Conservation (phyloP, 2,329 filamentous ascomycete genomes). For the Claviceps citrina region DNA sequence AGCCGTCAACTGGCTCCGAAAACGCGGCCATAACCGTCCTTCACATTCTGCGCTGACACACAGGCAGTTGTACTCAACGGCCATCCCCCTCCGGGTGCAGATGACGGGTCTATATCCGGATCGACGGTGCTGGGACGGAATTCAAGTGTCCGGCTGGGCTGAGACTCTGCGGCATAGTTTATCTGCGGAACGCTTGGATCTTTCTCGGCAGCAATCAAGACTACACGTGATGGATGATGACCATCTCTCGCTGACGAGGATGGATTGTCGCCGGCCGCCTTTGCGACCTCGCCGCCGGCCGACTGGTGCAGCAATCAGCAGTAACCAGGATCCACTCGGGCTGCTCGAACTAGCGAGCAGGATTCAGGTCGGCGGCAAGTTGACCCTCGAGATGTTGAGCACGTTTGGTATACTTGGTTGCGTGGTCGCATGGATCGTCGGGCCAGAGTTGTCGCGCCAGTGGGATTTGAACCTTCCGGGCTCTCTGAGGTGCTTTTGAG, state of each 20-base stretch:
- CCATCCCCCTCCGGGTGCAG: too few species aligned
- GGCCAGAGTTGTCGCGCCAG: slow-evolving; percentile 10
- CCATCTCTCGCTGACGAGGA: slow-evolving; percentile 7
- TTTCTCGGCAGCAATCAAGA: slow-evolving; percentile 3
- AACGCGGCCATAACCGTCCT: slow-evolving; percentile 7
- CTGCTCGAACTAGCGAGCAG: slow-evolving; percentile 54
- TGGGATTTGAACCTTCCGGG: slow-evolving; percentile 6
- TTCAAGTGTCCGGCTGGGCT: slow-evolving; percentile 24
- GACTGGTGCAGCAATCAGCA: background rate
- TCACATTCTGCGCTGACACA: slow-evolving; percentile 5
- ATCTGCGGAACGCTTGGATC: slow-evolving; percentile 16
- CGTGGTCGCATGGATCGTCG: slow-evolving; percentile 45
- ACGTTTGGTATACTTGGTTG: slow-evolving; percentile 61
- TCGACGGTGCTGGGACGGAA: slow-evolving; percentile 15
- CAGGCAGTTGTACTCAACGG: background rate
- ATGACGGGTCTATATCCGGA: background rate
- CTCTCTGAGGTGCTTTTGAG: background rate
- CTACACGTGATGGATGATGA: background rate
- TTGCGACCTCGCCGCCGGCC: background rate
- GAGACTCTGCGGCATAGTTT: slow-evolving; percentile 22
- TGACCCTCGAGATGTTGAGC: slow-evolving; percentile 58
- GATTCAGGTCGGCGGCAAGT: slow-evolving; percentile 47
- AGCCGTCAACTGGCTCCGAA: slow-evolving; percentile 53
- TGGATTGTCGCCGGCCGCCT: background rate
- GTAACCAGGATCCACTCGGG: slow-evolving; percentile 62